A percentile compares a stretch with the other conserved stretches of the same genome.
Evolutionary conservation across 108 stramenopile species (phyloP).

Genomic region (Nitzschia sp.): DNA sequence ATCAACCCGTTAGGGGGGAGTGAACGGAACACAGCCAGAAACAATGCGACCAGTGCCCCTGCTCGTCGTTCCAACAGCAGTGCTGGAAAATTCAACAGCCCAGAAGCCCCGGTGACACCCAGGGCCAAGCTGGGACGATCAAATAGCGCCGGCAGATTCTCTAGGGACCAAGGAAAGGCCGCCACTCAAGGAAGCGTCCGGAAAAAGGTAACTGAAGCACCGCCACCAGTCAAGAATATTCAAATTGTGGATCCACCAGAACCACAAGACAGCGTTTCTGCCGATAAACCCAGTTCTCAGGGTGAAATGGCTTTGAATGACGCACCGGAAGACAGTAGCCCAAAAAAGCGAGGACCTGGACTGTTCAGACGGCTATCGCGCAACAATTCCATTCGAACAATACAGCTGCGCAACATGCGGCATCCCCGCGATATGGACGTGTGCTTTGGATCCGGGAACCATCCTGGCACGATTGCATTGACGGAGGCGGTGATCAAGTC

Average conservation of each 20-base stretch:
- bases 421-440: constrained; percentile 20
- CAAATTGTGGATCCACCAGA: neutral
- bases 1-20: too few relatives aligned
- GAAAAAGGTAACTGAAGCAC: neutral
- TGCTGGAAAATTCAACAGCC: too few relatives aligned
- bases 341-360: neutral
- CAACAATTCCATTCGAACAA: neutral
- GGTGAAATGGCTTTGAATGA: constrained; percentile 7
- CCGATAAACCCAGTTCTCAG: neutral
- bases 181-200: neutral
- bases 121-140: too few relatives aligned
- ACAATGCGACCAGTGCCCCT: neutral
- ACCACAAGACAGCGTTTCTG: neutral
- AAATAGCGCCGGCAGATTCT: neutral
- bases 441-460: constrained; percentile 7
- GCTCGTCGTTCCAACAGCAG: neutral
- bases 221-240: neutral
- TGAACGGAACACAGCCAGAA: neutral
- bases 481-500: neutral
- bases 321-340: neutral
- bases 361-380: constrained; percentile 10
- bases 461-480: constrained; percentile 29
- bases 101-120: too few relatives aligned
- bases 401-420: neutral
- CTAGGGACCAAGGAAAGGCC: neutral